Conservation (phyloP, 371 early-diverging fungal species). For the Lichtheimia ramosa region DNA sequence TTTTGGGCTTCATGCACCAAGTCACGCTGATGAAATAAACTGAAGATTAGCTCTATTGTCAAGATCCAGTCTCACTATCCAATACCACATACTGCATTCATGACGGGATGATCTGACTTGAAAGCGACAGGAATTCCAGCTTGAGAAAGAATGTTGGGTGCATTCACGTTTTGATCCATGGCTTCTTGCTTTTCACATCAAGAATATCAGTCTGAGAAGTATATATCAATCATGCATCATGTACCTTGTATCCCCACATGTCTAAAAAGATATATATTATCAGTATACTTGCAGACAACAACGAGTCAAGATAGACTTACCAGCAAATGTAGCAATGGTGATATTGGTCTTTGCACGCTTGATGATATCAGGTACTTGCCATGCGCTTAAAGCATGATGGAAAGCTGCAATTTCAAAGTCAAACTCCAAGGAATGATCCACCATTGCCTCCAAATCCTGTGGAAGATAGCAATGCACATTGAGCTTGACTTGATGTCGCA, state of each 20-base stretch:
- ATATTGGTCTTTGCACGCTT: conserved; percentile 59
- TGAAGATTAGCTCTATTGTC: background rate
- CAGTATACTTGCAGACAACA: background rate
- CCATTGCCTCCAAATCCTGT: conserved; percentile 60
- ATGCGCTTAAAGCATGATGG: conserved; percentile 71
- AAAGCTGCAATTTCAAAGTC: conserved; percentile 65
- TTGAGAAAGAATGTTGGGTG: conserved; percentile 62
- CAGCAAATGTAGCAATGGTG: conserved; percentile 73
- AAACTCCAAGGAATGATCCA: conserved; percentile 62
- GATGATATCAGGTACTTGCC: conserved; percentile 56
- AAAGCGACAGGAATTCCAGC: conserved; percentile 79
- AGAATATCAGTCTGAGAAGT: background rate
- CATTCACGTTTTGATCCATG: conserved; percentile 63
- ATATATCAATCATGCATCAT: no score
- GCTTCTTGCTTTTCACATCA: conserved; percentile 58
- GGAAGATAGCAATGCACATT: conserved; percentile 62
- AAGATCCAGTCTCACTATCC: background rate
- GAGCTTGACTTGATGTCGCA: conserved; percentile 56
- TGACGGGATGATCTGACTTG: conserved; percentile 84
- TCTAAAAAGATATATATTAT: conserved; percentile 20
- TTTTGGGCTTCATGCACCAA: conserved; percentile 79
- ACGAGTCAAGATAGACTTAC: conserved; percentile 30
- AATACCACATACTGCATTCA: conserved; percentile 57
- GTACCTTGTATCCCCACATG: conserved; percentile 59
- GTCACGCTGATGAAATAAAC: conserved; percentile 41